A percentile compares a stretch with the other conserved stretches of the same genome.
Evolutionary conservation across 148 eudicot species (phyloP).

Genomic region (Camellia lanceoleosa): DNA sequence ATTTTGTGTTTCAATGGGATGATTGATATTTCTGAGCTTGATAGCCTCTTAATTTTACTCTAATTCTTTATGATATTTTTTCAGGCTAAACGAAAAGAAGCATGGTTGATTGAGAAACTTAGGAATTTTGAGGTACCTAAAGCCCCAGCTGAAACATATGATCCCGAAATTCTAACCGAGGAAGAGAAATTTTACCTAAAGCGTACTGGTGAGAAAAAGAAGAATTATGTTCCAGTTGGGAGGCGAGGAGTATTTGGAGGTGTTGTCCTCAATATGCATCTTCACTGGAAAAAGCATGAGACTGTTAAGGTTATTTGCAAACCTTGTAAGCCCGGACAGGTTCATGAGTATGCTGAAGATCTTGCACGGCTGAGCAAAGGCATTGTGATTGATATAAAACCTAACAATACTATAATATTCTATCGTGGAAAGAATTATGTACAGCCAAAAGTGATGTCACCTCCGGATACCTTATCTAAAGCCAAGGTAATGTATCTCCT

Average conservation of each 20-base stretch:
- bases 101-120: slow-evolving; percentile 90
- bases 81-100: slow-evolving; percentile 95
- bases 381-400: slow-evolving; percentile 79
- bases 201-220: slow-evolving; percentile 97
- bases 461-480: slow-evolving; percentile 86
- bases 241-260: slow-evolving; percentile 99
- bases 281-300: slow-evolving; percentile 96
- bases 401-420: slow-evolving; percentile 76
- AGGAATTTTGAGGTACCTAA: slow-evolving; percentile 80
- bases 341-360: slow-evolving; percentile 84
- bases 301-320: slow-evolving; percentile 92
- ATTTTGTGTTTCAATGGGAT: slow-evolving; percentile 3
- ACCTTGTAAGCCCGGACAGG: slow-evolving; percentile 90
- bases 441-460: slow-evolving; percentile 84
- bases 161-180: slow-evolving; percentile 91
- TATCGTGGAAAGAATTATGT: slow-evolving; percentile 96
- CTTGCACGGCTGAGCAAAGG: slow-evolving; percentile 88
- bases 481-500: slow-evolving; percentile 55
- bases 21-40: not conserved
- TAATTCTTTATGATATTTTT: not conserved
- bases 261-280: slow-evolving; percentile 98
- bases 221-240: slow-evolving; percentile 92
- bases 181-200: slow-evolving; percentile 89
- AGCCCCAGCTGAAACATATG: slow-evolving; percentile 66
- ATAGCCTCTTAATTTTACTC: not conserved